A percentile compares a stretch with the other conserved stretches of the same genome.
phyloP scores from a whole-genome alignment of 345 rosid genomes.

The Lenwebbia sp. region DNA sequence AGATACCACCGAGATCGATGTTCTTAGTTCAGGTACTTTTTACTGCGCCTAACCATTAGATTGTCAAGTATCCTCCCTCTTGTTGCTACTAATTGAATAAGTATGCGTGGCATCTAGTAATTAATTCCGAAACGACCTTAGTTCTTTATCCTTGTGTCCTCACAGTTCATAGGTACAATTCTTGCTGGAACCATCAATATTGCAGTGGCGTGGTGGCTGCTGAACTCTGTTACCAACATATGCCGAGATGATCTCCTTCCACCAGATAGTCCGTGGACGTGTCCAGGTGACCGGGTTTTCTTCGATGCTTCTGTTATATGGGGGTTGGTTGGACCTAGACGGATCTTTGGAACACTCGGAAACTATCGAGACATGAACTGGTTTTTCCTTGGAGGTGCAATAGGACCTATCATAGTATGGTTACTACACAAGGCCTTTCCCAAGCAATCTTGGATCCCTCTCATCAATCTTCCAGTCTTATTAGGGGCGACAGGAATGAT shows the following conservation, averaged over 20 bases:
- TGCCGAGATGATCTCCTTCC: conserved; percentile 76
- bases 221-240: conserved; percentile 55
- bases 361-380: conserved; percentile 69
- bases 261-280: conserved; percentile 79
- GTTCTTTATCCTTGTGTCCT: not conserved
- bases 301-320: conserved; percentile 89
- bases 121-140: not conserved
- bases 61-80: too few relatives aligned
- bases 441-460: conserved; percentile 46
- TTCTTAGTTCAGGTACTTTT: conserved; percentile 75
- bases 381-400: conserved; percentile 78
- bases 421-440: conserved; percentile 70
- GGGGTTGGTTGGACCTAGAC: conserved; percentile 81
- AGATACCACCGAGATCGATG: conserved; percentile 96
- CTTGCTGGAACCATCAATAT: conserved; percentile 80
- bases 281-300: conserved; percentile 80
- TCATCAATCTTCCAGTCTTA: too few relatives aligned
- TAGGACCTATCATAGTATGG: conserved; percentile 74
- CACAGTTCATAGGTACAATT: conserved; percentile 70
- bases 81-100: not conserved
- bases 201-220: conserved; percentile 81
- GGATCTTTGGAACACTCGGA: conserved; percentile 67
- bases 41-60: not conserved
- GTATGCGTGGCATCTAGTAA: not conserved
- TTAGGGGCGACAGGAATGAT: too few relatives aligned